Evolutionary conservation across 163 green algal species (phyloP).

Genomic region (Coccomyxa subellipsoidea): DNA sequence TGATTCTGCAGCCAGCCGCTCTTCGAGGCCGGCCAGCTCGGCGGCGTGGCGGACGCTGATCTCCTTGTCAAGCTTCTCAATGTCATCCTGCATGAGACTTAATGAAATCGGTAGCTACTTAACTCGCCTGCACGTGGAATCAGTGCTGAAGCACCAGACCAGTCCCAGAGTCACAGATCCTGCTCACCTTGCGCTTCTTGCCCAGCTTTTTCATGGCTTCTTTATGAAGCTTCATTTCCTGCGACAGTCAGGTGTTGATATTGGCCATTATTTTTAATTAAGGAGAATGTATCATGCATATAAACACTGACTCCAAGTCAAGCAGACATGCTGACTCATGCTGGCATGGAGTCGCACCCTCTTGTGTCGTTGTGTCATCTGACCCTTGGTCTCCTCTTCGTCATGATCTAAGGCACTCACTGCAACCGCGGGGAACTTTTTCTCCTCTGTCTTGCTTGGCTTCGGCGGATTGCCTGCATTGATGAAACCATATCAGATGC

Average conservation of each 20-base stretch:
- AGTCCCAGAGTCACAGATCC: not conserved
- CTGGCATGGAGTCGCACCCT: slow-evolving; percentile 31
- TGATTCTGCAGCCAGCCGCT: slow-evolving; percentile 7
- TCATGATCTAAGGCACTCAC: not conserved
- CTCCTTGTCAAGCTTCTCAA: slow-evolving; percentile 47
- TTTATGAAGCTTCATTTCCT: slow-evolving; percentile 72
- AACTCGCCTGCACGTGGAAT: no score
- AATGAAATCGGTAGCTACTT: no score
- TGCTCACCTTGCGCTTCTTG: slow-evolving; percentile 67
- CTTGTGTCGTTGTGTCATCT: slow-evolving; percentile 79
- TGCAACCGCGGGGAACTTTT: not conserved
- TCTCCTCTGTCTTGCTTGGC: not conserved
- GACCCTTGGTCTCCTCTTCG: slow-evolving; percentile 49
- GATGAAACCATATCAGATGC: no score
- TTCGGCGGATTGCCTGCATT: no score
- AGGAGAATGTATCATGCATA: no score
- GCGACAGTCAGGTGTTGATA: slow-evolving; percentile 6
- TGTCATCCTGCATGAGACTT: slow-evolving; percentile 51
- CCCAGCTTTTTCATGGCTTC: slow-evolving; percentile 66
- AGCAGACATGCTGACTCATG: not conserved
- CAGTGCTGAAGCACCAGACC: not conserved
- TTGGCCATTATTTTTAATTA: no score
- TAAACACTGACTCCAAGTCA: no score
- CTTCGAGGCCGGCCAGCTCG: slow-evolving; percentile 60
- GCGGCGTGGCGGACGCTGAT: slow-evolving; percentile 57